These are phyloP conservation scores for Aspergillus tanneri DNA, from an alignment of 2,329 filamentous ascomycete genomes.

Conservation along the genomic window DNA sequence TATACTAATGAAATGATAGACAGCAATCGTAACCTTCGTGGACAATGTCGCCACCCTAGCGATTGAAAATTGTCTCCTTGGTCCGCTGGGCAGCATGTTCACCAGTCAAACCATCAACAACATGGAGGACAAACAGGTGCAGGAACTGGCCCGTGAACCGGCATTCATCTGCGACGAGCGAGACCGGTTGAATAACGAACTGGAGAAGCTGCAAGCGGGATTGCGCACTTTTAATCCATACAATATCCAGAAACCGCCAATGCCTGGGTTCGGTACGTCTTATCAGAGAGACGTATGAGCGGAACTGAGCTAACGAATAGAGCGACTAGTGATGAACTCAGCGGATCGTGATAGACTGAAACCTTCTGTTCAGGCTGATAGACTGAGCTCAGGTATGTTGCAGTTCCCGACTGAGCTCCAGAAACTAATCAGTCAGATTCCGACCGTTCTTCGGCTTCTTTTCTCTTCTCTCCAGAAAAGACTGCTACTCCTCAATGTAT, in stretches of 20 bases:
- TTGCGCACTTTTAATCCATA: slow-evolving; percentile 5
- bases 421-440: too few species aligned
- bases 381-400: too few species aligned
- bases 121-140: slow-evolving; percentile 34
- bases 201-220: slow-evolving; percentile 18
- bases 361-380: too few species aligned
- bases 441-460: too few species aligned
- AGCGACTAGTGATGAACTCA: too few species aligned
- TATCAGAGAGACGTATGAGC: too few species aligned
- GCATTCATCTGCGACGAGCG: slow-evolving; percentile 14
- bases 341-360: too few species aligned
- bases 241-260: not conserved
- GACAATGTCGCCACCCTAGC: slow-evolving; percentile 52
- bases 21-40: slow-evolving; percentile 45
- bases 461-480: too few species aligned
- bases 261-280: not conserved
- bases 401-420: too few species aligned
- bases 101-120: slow-evolving; percentile 37
- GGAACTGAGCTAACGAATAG: too few species aligned
- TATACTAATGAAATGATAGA: slow-evolving; percentile 7
- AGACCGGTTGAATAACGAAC: slow-evolving; percentile 14
- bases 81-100: slow-evolving; percentile 44
- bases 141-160: slow-evolving; percentile 41
- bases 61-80: slow-evolving; percentile 51
- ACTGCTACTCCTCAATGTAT: too few species aligned